These are phyloP conservation scores for Neonectria punicea DNA, from an alignment of 2,329 filamentous ascomycete genomes.

Conservation along the genomic window DNA sequence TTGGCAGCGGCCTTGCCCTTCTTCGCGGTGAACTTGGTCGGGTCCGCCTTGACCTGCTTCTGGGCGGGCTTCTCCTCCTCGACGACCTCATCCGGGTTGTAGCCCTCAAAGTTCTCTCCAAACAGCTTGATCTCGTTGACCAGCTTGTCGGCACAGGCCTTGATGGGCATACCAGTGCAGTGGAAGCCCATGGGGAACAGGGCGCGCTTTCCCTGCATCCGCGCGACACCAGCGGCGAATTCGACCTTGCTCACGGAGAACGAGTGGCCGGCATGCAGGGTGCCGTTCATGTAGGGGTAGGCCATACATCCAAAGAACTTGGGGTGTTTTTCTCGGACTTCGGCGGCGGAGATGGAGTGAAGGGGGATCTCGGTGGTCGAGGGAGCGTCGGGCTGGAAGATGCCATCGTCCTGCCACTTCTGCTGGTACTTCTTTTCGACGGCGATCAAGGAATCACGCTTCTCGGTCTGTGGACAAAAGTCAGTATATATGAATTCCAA, in stretches of 20 bases:
- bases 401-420: conserved; percentile 60
- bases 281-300: conserved; percentile 82
- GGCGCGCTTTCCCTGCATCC: conserved; percentile 89
- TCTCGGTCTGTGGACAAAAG: conserved; percentile 73
- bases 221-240: conserved; percentile 85
- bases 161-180: conserved; percentile 95
- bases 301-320: conserved; percentile 82
- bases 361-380: conserved; percentile 80
- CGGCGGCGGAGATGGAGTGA: conserved; percentile 75
- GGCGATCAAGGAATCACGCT: conserved; percentile 82
- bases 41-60: conserved; percentile 79
- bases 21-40: conserved; percentile 91
- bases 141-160: conserved; percentile 96
- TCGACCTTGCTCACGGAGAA: conserved; percentile 95
- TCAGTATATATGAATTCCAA: conserved; percentile 9
- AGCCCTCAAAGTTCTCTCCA: conserved; percentile 84
- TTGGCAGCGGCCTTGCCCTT: conserved; percentile 94
- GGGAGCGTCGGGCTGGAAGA: conserved; percentile 91
- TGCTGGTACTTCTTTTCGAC: conserved; percentile 94
- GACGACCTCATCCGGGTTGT: conserved; percentile 69
- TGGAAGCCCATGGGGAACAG: conserved; percentile 96
- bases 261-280: conserved; percentile 88
- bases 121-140: conserved; percentile 90
- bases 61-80: conserved; percentile 65
- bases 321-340: conserved; percentile 82